Conservation (phyloP, 192 early-diverging fungal genomes). For the Geranomyces michiganensis region DNA sequence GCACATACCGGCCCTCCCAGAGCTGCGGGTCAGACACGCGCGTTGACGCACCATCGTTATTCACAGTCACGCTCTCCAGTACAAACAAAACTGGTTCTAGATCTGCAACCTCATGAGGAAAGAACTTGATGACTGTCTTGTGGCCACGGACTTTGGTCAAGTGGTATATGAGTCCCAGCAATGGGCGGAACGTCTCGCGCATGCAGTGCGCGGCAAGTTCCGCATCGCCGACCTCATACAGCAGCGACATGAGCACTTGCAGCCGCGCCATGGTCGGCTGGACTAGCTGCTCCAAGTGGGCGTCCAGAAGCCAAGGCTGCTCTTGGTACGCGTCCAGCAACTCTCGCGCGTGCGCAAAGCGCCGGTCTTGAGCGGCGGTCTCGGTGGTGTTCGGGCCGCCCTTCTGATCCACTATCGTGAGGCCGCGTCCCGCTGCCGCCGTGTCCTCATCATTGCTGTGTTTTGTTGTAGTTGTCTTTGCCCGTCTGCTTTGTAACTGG, state of each 20-base stretch:
- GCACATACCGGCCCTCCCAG: constrained; percentile 84
- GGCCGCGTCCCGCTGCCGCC: too few relatives aligned
- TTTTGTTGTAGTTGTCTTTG: too few relatives aligned
- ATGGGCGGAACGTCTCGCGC: constrained; percentile 14
- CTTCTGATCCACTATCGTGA: too few relatives aligned
- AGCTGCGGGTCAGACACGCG: neutral
- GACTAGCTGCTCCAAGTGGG: constrained; percentile 69
- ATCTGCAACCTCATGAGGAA: constrained; percentile 86
- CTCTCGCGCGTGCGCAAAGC: too few relatives aligned
- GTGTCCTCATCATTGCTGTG: too few relatives aligned
- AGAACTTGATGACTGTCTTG: constrained; percentile 89
- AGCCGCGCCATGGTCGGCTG: constrained; percentile 61
- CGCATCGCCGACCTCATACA: neutral
- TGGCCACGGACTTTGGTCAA: constrained; percentile 86
- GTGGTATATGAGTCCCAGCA: constrained; percentile 69
- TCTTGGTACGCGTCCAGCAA: constrained; percentile 68
- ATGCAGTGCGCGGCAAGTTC: neutral
- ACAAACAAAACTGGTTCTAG: constrained; percentile 87
- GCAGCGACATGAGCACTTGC: constrained; percentile 42
- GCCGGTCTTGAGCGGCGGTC: too few relatives aligned
- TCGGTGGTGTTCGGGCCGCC: too few relatives aligned
- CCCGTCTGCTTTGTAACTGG: too few relatives aligned
- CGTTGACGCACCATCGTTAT: too few relatives aligned
- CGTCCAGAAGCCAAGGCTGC: constrained; percentile 75
- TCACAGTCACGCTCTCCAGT: constrained; percentile 34